These are phyloP conservation scores for Nymphaea thermarum DNA, from an alignment of 164 flowering plant genomes.

Conservation along the genomic window DNA sequence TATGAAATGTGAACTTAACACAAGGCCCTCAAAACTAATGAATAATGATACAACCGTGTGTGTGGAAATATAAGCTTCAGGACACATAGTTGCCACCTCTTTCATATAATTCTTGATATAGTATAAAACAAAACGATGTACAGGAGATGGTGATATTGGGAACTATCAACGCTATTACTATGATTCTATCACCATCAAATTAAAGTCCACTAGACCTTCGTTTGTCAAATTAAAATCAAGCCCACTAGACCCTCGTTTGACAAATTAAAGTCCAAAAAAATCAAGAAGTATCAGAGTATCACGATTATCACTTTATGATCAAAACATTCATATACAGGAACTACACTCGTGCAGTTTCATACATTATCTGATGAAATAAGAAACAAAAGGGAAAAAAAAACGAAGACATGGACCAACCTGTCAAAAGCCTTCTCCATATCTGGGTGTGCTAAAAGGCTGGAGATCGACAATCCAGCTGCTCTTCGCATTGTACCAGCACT, in stretches of 20 bases:
- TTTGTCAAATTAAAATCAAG: too few relatives aligned
- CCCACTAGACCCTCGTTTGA: neutral
- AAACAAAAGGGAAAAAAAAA: neutral
- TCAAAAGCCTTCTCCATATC: conserved; percentile 75
- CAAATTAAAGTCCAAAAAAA: neutral
- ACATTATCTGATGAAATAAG: neutral
- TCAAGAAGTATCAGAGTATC: neutral
- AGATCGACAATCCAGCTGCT: conserved; percentile 69
- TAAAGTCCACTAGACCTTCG: too few relatives aligned
- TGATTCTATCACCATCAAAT: too few relatives aligned
- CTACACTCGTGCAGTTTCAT: neutral
- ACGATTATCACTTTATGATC: neutral
- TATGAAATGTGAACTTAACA: too few relatives aligned
- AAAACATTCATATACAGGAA: neutral
- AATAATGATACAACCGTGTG: too few relatives aligned
- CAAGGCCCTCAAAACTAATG: too few relatives aligned
- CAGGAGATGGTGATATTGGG: too few relatives aligned
- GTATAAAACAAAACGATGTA: too few relatives aligned
- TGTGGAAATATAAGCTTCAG: too few relatives aligned
- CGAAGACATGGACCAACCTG: conserved; percentile 34
- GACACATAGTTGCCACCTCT: too few relatives aligned
- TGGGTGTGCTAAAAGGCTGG: conserved; percentile 87
- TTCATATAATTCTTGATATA: too few relatives aligned
- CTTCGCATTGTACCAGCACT: conserved; percentile 90
- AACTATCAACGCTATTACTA: too few relatives aligned